Conservation (phyloP, 331 rosid species). For the Quercus phellos region DNA sequence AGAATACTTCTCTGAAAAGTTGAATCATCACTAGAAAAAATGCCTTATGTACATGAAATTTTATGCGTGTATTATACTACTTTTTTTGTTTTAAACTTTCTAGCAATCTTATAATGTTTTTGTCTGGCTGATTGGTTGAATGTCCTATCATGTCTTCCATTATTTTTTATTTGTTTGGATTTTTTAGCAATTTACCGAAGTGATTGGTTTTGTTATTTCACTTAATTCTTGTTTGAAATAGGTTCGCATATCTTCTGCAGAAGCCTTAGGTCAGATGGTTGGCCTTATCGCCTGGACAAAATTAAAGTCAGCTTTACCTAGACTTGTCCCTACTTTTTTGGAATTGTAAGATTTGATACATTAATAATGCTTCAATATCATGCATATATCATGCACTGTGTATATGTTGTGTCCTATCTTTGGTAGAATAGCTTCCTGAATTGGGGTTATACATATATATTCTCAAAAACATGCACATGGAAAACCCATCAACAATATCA, state of each 20-base stretch:
- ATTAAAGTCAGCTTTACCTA: slow-evolving; percentile 78
- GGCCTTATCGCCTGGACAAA: slow-evolving; percentile 78
- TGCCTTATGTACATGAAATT: neutral
- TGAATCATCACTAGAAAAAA: neutral
- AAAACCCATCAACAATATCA: neutral
- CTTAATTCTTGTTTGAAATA: slow-evolving; percentile 32
- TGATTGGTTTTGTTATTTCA: slow-evolving; percentile 14
- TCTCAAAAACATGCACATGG: neutral
- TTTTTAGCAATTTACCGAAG: neutral
- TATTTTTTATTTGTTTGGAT: neutral
- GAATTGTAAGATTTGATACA: slow-evolving; percentile 66
- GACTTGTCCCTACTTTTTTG: slow-evolving; percentile 83
- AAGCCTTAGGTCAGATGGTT: slow-evolving; percentile 95
- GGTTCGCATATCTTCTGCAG: slow-evolving; percentile 80
- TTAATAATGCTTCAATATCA: slow-evolving; percentile 16
- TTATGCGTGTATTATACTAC: neutral
- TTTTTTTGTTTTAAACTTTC: neutral
- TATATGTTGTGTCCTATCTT: slow-evolving; percentile 5
- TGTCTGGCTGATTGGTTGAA: slow-evolving; percentile 4
- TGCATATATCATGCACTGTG: no score
- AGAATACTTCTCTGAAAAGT: neutral
- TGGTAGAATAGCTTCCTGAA: slow-evolving; percentile 7
- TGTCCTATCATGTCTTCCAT: slow-evolving; percentile 9
- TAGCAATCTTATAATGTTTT: neutral
- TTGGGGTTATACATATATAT: neutral